A percentile compares a stretch with the other conserved stretches of the same genome.
These are phyloP conservation scores for Nasturtium officinale DNA, from an alignment of 345 rosid species.

Conservation along the genomic window DNA sequence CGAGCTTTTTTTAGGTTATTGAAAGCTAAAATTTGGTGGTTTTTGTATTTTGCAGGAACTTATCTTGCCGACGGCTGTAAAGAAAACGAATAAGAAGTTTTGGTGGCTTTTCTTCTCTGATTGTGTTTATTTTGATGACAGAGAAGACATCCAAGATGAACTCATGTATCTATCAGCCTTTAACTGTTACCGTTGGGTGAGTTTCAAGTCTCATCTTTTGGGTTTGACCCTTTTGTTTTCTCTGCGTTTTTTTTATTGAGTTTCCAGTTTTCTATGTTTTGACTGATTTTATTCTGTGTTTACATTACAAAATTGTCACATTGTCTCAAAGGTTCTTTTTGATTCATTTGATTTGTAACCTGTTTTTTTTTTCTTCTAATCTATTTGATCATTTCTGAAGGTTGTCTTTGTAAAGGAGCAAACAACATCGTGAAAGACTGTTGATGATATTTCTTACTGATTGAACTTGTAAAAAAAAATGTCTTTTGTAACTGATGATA, in stretches of 20 bases:
- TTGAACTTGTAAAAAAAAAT: background rate
- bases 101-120: constrained; percentile 34
- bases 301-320: background rate
- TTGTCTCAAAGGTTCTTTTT: background rate
- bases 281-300: background rate
- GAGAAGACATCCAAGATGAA: constrained; percentile 29
- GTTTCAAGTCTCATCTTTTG: constrained; percentile 15
- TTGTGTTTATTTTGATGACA: constrained; percentile 24
- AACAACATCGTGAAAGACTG: background rate
- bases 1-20: background rate
- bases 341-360: background rate
- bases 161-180: constrained; percentile 34
- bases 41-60: constrained; percentile 25
- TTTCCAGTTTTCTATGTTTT: constrained; percentile 16
- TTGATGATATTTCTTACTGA: background rate
- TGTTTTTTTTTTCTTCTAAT: background rate
- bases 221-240: background rate
- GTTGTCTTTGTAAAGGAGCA: background rate
- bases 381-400: background rate
- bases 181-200: constrained; percentile 34
- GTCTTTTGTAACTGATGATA: background rate
- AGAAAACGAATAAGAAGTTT: background rate
- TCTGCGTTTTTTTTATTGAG: background rate
- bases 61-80: constrained; percentile 27
- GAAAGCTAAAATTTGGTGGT: background rate